These are phyloP conservation scores for Symbiodinium natans DNA, from an alignment of 73 alveolate species.

Conservation along the genomic window DNA sequence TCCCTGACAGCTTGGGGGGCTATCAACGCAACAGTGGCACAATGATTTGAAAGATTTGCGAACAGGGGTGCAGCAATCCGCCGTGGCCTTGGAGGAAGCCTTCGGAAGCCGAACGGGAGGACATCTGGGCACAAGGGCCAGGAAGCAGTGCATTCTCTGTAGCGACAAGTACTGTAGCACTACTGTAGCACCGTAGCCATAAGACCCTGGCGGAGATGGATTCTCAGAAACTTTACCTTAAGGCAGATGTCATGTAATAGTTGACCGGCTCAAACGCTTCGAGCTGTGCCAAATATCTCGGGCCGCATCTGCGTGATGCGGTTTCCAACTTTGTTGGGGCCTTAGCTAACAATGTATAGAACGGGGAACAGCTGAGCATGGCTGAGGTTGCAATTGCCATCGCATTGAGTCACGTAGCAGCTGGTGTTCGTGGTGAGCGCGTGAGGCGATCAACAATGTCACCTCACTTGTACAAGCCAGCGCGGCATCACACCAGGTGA, in stretches of 20 bases:
- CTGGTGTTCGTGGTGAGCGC: conserved; percentile 25
- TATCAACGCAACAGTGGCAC: too few species aligned
- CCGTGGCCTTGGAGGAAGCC: not conserved
- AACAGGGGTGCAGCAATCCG: too few species aligned
- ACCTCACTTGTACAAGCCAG: not conserved
- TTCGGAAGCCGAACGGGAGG: not conserved
- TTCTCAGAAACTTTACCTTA: not conserved
- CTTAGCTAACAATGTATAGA: not conserved
- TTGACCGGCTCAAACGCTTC: not conserved
- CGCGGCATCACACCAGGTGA: not conserved
- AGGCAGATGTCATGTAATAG: not conserved
- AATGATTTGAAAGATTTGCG: too few species aligned
- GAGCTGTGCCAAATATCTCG: not conserved
- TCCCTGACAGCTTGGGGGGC: too few species aligned
- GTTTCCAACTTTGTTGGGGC: not conserved
- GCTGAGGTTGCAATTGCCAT: too few species aligned
- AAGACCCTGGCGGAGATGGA: not conserved
- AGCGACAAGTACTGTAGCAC: not conserved
- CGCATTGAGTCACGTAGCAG: not conserved
- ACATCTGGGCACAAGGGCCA: too few species aligned
- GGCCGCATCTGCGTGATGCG: not conserved
- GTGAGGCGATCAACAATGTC: conserved; percentile 75
- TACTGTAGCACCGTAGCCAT: not conserved
- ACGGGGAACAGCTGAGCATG: too few species aligned
- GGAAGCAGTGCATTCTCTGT: too few species aligned